Evolutionary conservation across 2,329 filamentous ascomycete genomes (phyloP), one percentile per base, ranked within the genome.

Genomic region (Monilinia laxa): DNA sequence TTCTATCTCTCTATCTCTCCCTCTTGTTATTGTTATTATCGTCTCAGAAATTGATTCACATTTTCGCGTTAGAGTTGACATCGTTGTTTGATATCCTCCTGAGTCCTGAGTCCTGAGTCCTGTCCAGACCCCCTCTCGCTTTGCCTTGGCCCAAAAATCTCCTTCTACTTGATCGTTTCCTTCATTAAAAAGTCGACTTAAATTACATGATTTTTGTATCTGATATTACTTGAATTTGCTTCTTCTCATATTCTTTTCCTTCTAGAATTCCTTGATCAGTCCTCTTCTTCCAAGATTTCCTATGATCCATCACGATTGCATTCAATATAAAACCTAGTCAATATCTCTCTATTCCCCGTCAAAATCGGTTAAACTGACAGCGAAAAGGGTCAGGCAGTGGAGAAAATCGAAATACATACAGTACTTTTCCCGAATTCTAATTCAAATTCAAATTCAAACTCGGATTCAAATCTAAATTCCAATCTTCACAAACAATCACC

Each of bases 291-390:
- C 20, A 35, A 23, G 25, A 49, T 35, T 49, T 49, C 31, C 12
- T 40, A 59, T 45, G 56, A 47, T 58, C 20, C 56, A 58, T 58
- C 56, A 31, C 56, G 40, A 58, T 58, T 47, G 2, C 40, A 31
- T 11, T 16, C 56, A 59, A 59, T 49, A 16, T 47, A 47, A 31
- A 42, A 47, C 42, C 56, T 42, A 47, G 56, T 59, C 56, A 35
- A 28, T 7, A 11, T 31, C 25, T 23, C 18, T 25, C 6, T 47
- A 23, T 23, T n/a, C 57, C 57, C 42, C 49, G 57, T 59, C 57
- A 14, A 49, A 10, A 35, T 49, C 57, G 57, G 56, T 59, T 59
- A 59, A 58, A 58, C 23, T 58, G 56, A 58, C 56, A 47, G 56
- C 56, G 40, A 35, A 59, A 59, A 47, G 40, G 56, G 40, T 58